Percentiles rank a stretch among this genome's conserved stretches.
phyloP scores from a whole-genome alignment of 2,329 filamentous ascomycete genomes.

The Capronia americana region DNA sequence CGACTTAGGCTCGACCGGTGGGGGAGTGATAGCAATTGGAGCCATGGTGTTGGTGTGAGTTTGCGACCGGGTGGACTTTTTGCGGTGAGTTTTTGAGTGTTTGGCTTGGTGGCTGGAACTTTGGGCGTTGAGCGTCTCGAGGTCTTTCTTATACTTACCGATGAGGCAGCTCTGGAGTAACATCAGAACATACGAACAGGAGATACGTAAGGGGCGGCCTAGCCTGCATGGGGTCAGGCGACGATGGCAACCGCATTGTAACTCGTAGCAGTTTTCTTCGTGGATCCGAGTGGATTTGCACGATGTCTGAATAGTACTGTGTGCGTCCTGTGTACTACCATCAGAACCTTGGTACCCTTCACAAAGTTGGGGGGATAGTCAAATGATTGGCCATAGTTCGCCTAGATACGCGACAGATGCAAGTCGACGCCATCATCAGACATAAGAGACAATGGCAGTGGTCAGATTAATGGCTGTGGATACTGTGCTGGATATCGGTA shows the following conservation, averaged over 20 bases:
- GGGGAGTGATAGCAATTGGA: conserved; percentile 37
- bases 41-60: conserved; percentile 34
- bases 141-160: conserved; percentile 9
- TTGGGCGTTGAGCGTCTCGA: neutral
- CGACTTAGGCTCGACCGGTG: conserved; percentile 35
- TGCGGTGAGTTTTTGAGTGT: neutral
- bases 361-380: conserved; percentile 10
- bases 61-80: neutral
- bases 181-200: neutral
- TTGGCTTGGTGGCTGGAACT: neutral
- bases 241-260: neutral
- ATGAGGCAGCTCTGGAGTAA: neutral
- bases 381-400: conserved; percentile 19
- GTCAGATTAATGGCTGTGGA: conserved; percentile 18
- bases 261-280: no score
- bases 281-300: neutral
- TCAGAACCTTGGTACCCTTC: conserved; percentile 27
- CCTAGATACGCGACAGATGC: conserved; percentile 18
- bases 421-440: conserved; percentile 27
- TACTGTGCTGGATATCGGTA: conserved; percentile 18
- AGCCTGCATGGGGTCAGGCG: conserved; percentile 21
- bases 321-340: neutral
- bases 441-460: conserved; percentile 4
- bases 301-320: neutral
- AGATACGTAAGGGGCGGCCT: conserved; percentile 32